Conservation (phyloP, 805 yeast species). For the Hanseniaspora valbyensis region DNA sequence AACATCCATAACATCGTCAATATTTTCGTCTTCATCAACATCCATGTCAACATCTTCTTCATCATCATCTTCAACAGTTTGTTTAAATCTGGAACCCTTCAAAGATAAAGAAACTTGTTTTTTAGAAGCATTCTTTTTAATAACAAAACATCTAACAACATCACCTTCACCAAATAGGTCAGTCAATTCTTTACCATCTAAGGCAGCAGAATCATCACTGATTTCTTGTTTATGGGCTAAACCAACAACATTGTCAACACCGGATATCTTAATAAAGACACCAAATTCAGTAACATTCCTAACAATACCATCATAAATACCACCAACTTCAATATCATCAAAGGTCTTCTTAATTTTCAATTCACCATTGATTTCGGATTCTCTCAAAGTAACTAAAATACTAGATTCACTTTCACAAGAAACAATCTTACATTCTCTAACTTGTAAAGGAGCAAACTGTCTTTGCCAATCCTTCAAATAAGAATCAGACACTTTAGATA, state of each 20-base stretch:
- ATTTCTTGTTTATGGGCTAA: constrained; percentile 79
- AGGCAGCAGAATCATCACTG: constrained; percentile 43
- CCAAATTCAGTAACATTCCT: constrained; percentile 77
- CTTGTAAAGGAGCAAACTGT: constrained; percentile 56
- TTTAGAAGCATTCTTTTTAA: constrained; percentile 51
- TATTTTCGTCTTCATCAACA: constrained; percentile 21
- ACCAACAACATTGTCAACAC: constrained; percentile 66
- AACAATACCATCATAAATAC: constrained; percentile 65
- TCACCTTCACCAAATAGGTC: constrained; percentile 80
- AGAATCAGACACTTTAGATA: constrained; percentile 70
- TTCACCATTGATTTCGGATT: constrained; percentile 66
- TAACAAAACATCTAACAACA: constrained; percentile 71
- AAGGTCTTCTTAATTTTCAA: constrained; percentile 46
- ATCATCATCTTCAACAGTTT: constrained; percentile 29
- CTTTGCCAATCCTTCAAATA: constrained; percentile 82
- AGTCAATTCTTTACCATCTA: constrained; percentile 42
- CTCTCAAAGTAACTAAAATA: constrained; percentile 68
- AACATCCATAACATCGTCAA: constrained; percentile 25
- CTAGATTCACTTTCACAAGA: constrained; percentile 51
- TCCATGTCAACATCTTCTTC: constrained; percentile 29
- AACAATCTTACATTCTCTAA: constrained; percentile 62
- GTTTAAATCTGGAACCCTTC: constrained; percentile 80
- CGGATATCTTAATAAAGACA: constrained; percentile 73
- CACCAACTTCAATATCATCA: constrained; percentile 59
- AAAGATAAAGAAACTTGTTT: constrained; percentile 77